Evolutionary conservation across 2,329 filamentous ascomycete species (phyloP).

Genomic region (Dactylellina parvicollis): DNA sequence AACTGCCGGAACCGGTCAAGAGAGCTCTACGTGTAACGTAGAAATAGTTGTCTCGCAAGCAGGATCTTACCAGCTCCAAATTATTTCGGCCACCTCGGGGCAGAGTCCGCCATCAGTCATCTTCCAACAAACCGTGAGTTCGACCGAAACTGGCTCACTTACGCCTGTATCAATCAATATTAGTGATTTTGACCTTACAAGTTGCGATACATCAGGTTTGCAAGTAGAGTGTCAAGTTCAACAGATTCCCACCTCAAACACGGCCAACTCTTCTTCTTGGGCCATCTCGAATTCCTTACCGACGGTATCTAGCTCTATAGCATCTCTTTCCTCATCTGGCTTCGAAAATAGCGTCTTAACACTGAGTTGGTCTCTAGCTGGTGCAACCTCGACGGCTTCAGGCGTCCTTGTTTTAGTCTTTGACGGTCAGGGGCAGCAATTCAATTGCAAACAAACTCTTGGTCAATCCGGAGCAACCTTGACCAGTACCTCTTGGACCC

Average conservation of each 20-base stretch:
- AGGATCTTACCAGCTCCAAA: slow-evolving; percentile 4
- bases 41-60: neutral
- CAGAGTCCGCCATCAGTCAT: neutral
- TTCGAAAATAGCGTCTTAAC: slow-evolving; percentile 6
- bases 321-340: neutral
- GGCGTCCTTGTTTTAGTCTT: neutral
- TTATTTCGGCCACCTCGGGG: slow-evolving; percentile 1
- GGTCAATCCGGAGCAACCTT: slow-evolving; percentile 5
- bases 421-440: neutral
- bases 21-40: neutral
- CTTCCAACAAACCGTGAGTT: neutral
- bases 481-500: neutral
- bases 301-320: neutral
- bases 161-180: neutral
- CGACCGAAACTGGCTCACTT: neutral
- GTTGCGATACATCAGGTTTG: neutral
- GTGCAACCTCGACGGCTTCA: neutral
- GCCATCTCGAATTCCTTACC: slow-evolving; percentile 3
- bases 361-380: neutral
- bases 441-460: neutral
- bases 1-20: neutral
- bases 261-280: neutral
- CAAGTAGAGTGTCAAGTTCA: slow-evolving; percentile 1
- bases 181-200: neutral
- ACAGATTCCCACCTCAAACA: slow-evolving; percentile 3